phyloP scores from a whole-genome alignment of 768 basidiomycete species.

The Royoungia palumana region DNA sequence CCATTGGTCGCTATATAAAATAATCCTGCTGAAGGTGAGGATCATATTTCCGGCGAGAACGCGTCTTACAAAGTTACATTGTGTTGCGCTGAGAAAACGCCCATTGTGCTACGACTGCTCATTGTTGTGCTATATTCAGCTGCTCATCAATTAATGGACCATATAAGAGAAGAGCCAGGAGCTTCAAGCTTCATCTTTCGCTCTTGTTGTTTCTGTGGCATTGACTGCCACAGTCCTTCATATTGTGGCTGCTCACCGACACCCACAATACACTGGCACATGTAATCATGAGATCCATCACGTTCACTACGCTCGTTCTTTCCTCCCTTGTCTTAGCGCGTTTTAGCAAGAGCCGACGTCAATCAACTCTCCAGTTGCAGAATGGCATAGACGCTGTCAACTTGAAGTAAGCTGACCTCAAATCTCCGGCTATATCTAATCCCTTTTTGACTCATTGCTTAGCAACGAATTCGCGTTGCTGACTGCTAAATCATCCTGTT shows the following conservation, averaged over 20 bases:
- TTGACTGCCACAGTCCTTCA: constrained; percentile 22
- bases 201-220: constrained; percentile 16
- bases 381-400: constrained; percentile 43
- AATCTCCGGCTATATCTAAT: not conserved
- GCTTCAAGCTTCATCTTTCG: not conserved
- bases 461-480: constrained; percentile 22
- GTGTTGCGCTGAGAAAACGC: constrained; percentile 4
- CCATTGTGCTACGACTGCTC: constrained; percentile 4
- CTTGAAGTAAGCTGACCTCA: constrained; percentile 34
- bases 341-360: constrained; percentile 34
- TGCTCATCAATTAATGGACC: no score
- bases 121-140: constrained; percentile 17
- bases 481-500: constrained; percentile 33
- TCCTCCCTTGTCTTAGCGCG: constrained; percentile 32
- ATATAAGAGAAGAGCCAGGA: no score
- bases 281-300: constrained; percentile 38
- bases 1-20: not conserved
- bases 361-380: constrained; percentile 27
- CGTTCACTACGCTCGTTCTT: constrained; percentile 33
- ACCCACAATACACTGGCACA: not conserved
- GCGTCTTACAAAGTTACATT: constrained; percentile 9
- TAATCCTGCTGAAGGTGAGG: not conserved
- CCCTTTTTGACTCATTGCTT: constrained; percentile 3
- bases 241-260: not conserved
- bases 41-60: not conserved